phyloP scores from a whole-genome alignment of 208 protist species.

The Trypanosoma avium region DNA sequence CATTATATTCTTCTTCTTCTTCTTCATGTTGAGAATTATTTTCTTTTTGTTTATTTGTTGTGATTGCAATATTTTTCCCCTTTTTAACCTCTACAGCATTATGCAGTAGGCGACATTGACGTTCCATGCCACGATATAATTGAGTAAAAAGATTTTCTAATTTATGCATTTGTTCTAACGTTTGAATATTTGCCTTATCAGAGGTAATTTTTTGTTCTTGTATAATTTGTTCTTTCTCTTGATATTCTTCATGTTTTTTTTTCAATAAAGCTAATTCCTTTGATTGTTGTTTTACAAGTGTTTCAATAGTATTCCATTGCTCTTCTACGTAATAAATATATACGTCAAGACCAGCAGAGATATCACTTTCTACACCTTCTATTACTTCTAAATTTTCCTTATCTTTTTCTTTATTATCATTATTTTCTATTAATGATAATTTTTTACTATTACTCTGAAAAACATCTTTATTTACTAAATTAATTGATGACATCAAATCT shows the following conservation, averaged over 20 bases:
- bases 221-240: slow-evolving; percentile 5
- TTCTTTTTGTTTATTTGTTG: background rate
- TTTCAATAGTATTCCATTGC: slow-evolving; percentile 9
- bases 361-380: too few relatives aligned
- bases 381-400: background rate
- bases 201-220: background rate
- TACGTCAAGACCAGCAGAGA: background rate
- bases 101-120: slow-evolving; percentile 17
- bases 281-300: background rate
- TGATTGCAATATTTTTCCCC: background rate
- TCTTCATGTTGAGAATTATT: background rate
- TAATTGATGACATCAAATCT: too few relatives aligned
- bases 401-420: background rate
- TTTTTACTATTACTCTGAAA: too few relatives aligned
- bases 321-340: background rate
- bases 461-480: too few relatives aligned
- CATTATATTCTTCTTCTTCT: slow-evolving; percentile 2
- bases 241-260: slow-evolving; percentile 1
- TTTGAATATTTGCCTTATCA: slow-evolving; percentile 7
- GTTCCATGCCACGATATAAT: slow-evolving; percentile 6
- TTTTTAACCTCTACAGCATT: background rate
- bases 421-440: background rate
- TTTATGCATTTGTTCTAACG: background rate
- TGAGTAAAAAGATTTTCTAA: slow-evolving; percentile 1
- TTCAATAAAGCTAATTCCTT: background rate